Evolutionary conservation across 2,329 filamentous ascomycete genomes (phyloP).

Genomic region (Fusarium begoniae): DNA sequence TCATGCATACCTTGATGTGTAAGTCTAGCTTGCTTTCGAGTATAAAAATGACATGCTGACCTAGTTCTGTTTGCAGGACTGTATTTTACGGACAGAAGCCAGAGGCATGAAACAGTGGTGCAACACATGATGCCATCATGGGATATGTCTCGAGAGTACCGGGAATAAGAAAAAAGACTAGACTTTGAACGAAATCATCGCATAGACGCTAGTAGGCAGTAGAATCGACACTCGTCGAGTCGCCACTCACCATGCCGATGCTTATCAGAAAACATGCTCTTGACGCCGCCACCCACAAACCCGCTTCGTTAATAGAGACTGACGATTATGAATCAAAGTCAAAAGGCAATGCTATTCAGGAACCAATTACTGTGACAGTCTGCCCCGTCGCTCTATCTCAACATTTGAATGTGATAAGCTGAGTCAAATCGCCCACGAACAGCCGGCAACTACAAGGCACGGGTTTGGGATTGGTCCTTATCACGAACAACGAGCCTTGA

Average conservation of each 20-base stretch:
- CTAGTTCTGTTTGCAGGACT: accelerated
- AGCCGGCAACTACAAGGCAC: too few species aligned
- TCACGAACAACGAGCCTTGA: too few species aligned
- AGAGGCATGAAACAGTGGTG: neutral
- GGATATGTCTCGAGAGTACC: too few species aligned
- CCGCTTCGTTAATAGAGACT: too few species aligned
- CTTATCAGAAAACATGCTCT: too few species aligned
- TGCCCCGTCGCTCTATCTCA: too few species aligned
- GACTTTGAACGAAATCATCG: accelerated
- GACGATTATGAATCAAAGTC: too few species aligned
- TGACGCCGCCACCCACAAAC: too few species aligned
- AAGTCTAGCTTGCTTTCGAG: neutral
- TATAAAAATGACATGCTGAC: accelerated
- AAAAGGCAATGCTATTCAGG: too few species aligned
- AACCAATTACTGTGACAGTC: accelerated
- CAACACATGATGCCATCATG: accelerated
- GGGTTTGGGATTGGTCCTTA: too few species aligned
- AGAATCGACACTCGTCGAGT: neutral
- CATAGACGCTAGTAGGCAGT: accelerated
- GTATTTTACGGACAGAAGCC: neutral
- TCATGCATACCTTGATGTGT: constrained; percentile 28
- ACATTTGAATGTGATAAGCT: too few species aligned
- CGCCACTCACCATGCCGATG: too few species aligned
- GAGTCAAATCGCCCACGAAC: accelerated
- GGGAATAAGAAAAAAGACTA: accelerated